Conservation (phyloP, 1,284 basidiomycete species). For the Puccinia horiana region DNA sequence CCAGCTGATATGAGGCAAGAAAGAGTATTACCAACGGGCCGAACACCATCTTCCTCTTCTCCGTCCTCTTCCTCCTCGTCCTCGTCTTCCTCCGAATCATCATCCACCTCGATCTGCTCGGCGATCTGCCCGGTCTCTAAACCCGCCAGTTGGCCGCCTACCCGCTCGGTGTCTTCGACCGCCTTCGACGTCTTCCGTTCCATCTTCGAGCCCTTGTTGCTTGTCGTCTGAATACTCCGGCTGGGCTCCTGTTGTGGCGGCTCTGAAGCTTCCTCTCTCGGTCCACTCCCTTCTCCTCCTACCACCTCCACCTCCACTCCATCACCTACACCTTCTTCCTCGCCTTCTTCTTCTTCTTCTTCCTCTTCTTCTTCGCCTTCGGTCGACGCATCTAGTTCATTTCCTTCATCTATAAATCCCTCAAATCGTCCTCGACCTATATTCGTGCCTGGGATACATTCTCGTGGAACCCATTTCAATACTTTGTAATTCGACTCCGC, state of each 20-base stretch:
- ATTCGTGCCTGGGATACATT: not conserved
- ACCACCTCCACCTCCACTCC: not conserved
- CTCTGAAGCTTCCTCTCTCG: not conserved
- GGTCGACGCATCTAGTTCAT: constrained; percentile 30
- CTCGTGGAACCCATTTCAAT: constrained; percentile 34
- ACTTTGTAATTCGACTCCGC: constrained; percentile 40
- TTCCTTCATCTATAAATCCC: constrained; percentile 9
- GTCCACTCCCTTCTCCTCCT: not conserved
- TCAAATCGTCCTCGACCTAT: not conserved
- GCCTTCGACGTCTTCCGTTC: constrained; percentile 28
- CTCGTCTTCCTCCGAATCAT: constrained; percentile 29
- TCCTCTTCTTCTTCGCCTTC: constrained; percentile 23
- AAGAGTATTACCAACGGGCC: no score
- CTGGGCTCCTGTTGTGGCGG: not conserved
- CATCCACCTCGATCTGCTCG: constrained; percentile 31
- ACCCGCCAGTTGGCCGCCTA: constrained; percentile 34
- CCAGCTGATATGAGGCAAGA: no score
- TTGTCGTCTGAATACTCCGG: not conserved
- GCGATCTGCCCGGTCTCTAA: constrained; percentile 38
- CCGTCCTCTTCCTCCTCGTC: not conserved
- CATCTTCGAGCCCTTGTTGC: constrained; percentile 22
- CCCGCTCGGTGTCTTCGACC: constrained; percentile 31
- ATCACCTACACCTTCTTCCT: not conserved
- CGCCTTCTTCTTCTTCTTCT: not conserved
- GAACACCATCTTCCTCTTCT: not conserved